These are phyloP conservation scores for Apophysomyces variabilis DNA, from an alignment of 371 early-diverging fungal genomes.

Conservation along the genomic window DNA sequence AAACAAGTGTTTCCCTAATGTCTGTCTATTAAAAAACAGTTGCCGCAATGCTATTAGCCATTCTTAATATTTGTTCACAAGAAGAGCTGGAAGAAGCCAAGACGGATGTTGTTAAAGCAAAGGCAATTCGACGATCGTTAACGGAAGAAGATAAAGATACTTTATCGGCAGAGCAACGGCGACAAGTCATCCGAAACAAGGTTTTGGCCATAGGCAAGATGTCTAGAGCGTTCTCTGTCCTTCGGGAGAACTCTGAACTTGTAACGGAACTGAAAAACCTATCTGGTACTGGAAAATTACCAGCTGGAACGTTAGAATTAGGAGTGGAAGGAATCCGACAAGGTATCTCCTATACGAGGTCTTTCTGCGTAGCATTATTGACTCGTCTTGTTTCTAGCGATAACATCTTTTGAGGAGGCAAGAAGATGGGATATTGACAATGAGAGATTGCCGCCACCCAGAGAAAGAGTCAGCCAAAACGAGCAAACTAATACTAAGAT, in stretches of 20 bases:
- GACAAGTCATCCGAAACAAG: slow-evolving; percentile 84
- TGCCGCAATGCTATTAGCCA: slow-evolving; percentile 91
- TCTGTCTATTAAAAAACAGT: slow-evolving; percentile 49
- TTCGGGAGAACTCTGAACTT: slow-evolving; percentile 88
- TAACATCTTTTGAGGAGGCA: slow-evolving; percentile 92
- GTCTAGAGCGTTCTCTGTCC: slow-evolving; percentile 84
- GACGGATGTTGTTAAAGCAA: slow-evolving; percentile 23
- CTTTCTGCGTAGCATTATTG: neutral
- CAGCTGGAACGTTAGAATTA: slow-evolving; percentile 82
- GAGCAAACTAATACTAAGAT: slow-evolving; percentile 50
- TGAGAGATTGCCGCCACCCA: slow-evolving; percentile 87
- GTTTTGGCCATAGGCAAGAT: slow-evolving; percentile 93
- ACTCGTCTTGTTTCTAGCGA: slow-evolving; percentile 52
- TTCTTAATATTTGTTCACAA: slow-evolving; percentile 90
- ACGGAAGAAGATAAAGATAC: slow-evolving; percentile 24
- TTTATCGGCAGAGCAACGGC: slow-evolving; percentile 61
- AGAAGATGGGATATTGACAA: slow-evolving; percentile 87
- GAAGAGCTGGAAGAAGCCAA: slow-evolving; percentile 63
- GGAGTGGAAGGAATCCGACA: slow-evolving; percentile 91
- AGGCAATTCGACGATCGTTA: slow-evolving; percentile 14
- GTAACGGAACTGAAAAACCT: slow-evolving; percentile 91
- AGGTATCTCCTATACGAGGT: slow-evolving; percentile 42
- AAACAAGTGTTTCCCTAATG: neutral
- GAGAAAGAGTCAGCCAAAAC: slow-evolving; percentile 33
- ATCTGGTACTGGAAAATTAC: slow-evolving; percentile 79